Base-by-base conservation (phyloP, 176 grass and related monocot genomes). In the Puccinellia tenuiflora region DNA sequence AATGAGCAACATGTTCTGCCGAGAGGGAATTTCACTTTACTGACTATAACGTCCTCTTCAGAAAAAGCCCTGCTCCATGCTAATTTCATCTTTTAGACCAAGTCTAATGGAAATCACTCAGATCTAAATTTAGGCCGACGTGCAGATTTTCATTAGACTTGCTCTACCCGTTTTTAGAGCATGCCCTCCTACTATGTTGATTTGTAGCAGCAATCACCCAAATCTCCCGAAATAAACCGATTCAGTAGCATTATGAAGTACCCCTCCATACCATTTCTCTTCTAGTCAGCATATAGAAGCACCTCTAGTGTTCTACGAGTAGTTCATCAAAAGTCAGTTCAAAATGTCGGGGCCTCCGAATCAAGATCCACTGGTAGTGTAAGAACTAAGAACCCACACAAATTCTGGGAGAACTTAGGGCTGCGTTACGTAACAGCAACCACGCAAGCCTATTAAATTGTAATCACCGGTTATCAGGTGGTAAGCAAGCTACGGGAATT, bases 361-460 rank as follows among this genome's bases (percentile, higher is more conserved):
- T 68, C 61, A 81, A 50, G 31, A 85, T 78, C 75, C 75, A 78
- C 75, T 55, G 52, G 2, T 28, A 18, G 75, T 40, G 13, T 59
- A 38, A 25, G 9, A 48, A 10, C 45, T 51, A 59, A 77, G 76
- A 47, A 10, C 31, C 38, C 7, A 30, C 29, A 5, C 20, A 18
- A 77, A 77, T 38, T 17, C 26, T 59, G 24, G 42, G 8, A 26
- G 28, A 28, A 10, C 8, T 52, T 52, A 75, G 46, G 2, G 29
- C 18, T 35, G 16, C 2, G 10, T 37, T 9, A 21, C 54, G 33
- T 7, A 43, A 74, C 3, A 26, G 63, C 3, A 80, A 17, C 48
- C 15, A 5, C 39, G 9, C 39, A 63, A 63, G 5, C 18, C 21
- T 14, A 38, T 25, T 2, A 11, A 50, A 1, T 0, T 34, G 11